These are phyloP conservation scores for Sporothrix protearum DNA, from an alignment of 2,329 filamentous ascomycete genomes.

Conservation along the genomic window DNA sequence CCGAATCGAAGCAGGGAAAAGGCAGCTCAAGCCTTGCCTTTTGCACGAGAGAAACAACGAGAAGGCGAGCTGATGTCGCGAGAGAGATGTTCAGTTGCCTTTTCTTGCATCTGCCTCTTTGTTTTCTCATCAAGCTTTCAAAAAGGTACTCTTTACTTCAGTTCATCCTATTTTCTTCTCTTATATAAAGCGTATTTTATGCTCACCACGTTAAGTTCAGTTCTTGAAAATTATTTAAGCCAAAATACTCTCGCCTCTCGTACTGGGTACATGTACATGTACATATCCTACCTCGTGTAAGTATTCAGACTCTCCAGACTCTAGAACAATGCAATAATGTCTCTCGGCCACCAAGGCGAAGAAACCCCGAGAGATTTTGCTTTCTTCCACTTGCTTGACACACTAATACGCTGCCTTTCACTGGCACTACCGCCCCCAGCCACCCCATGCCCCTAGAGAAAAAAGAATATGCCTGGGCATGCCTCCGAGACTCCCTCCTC, in stretches of 20 bases:
- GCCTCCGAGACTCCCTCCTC: neutral
- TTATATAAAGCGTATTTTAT: neutral
- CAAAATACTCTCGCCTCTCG: neutral
- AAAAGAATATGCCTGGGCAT: neutral
- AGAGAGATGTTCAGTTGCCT: neutral
- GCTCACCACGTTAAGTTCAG: neutral
- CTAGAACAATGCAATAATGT: neutral
- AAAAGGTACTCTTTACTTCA: neutral
- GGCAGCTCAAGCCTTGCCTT: neutral
- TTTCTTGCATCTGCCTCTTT: too few species aligned
- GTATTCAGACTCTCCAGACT: neutral
- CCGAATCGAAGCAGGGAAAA: neutral
- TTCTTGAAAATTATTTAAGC: neutral
- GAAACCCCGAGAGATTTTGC: neutral
- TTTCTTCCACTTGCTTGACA: neutral
- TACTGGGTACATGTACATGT: too few species aligned
- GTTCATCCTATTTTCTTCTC: neutral
- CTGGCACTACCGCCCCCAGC: neutral
- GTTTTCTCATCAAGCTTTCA: too few species aligned
- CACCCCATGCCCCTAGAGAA: neutral
- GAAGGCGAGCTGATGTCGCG: neutral
- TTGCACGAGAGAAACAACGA: neutral
- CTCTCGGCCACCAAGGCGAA: neutral
- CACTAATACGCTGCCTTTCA: conserved; percentile 1
- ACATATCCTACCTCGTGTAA: too few species aligned